Evolutionary conservation across 441 rosid species (phyloP).

Genomic region (Euphorbia schlechtendalii): DNA sequence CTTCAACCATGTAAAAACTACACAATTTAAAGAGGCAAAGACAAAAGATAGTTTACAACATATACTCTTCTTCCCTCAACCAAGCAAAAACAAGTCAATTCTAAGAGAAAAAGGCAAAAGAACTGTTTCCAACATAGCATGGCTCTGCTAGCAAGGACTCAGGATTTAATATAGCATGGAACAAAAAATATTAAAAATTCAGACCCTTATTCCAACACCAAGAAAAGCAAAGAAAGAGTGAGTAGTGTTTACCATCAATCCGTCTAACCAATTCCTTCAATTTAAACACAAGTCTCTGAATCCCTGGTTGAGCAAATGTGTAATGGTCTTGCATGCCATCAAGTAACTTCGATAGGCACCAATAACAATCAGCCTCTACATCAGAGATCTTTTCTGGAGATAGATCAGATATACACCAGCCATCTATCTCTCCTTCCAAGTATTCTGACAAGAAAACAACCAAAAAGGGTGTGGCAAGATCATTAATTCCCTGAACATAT

Average conservation of each 20-base stretch:
- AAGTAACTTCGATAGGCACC: conserved; percentile 94
- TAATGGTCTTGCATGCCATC: conserved; percentile 99
- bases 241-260: conserved; percentile 68
- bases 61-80: neutral
- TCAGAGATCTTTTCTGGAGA: conserved; percentile 57
- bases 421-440: conserved; percentile 67
- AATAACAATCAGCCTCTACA: conserved; percentile 92
- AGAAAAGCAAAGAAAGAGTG: neutral
- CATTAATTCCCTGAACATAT: conserved; percentile 97
- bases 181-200: neutral
- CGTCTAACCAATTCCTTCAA: conserved; percentile 93
- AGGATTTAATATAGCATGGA: neutral
- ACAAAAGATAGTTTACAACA: too few relatives aligned
- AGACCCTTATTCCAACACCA: conserved; percentile 1
- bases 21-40: too few relatives aligned
- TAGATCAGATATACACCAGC: conserved; percentile 72
- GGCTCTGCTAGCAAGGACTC: neutral
- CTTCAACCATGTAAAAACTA: too few relatives aligned
- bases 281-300: conserved; percentile 97
- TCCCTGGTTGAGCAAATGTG: conserved; percentile 99
- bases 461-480: conserved; percentile 93
- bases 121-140: neutral
- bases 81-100: neutral
- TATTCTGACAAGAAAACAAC: conserved; percentile 89
- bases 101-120: neutral